Evolutionary conservation across 2,329 filamentous ascomycete species (phyloP).

Genomic region (Balansia obtecta): DNA sequence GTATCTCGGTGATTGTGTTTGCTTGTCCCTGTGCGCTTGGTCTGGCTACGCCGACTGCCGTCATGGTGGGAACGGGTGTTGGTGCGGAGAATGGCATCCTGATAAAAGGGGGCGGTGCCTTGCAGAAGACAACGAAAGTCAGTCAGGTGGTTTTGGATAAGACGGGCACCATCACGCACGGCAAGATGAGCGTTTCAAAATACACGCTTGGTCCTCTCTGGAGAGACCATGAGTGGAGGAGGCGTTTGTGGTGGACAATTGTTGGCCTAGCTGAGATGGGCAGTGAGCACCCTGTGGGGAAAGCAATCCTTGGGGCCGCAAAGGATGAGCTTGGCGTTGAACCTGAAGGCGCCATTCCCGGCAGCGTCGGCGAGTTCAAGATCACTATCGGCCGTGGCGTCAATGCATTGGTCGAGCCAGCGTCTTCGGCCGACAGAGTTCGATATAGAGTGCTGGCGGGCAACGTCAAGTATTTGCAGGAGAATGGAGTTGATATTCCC

Average conservation of each 20-base stretch:
- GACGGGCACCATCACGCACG: conserved; percentile 87
- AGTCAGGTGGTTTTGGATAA: conserved; percentile 90
- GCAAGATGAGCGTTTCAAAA: conserved; percentile 85
- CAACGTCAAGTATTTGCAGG: conserved; percentile 64
- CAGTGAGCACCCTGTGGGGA: conserved; percentile 93
- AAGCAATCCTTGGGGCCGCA: conserved; percentile 65
- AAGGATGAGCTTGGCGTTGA: conserved; percentile 64
- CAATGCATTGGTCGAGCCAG: conserved; percentile 68
- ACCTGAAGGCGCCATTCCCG: conserved; percentile 63
- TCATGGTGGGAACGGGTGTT: conserved; percentile 98
- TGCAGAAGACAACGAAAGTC: conserved; percentile 83
- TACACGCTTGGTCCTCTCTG: conserved; percentile 55
- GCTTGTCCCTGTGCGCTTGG: conserved; percentile 96
- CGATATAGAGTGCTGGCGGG: conserved; percentile 75
- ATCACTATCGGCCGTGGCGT: conserved; percentile 77
- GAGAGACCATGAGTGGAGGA: conserved; percentile 54
- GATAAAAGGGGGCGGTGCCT: conserved; percentile 89
- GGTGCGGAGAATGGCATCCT: conserved; percentile 92
- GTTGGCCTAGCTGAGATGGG: conserved; percentile 91
- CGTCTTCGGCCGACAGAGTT: conserved; percentile 49
- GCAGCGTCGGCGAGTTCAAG: conserved; percentile 74
- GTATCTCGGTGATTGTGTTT: conserved; percentile 97
- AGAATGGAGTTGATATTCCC: conserved; percentile 56
- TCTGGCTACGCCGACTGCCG: conserved; percentile 86
- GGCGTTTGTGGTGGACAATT: conserved; percentile 85